Percentiles rank a stretch among this genome's conserved stretches.
Conservation (phyloP, 495 filamentous ascomycete genomes). For the Cercophora newfieldiana region DNA sequence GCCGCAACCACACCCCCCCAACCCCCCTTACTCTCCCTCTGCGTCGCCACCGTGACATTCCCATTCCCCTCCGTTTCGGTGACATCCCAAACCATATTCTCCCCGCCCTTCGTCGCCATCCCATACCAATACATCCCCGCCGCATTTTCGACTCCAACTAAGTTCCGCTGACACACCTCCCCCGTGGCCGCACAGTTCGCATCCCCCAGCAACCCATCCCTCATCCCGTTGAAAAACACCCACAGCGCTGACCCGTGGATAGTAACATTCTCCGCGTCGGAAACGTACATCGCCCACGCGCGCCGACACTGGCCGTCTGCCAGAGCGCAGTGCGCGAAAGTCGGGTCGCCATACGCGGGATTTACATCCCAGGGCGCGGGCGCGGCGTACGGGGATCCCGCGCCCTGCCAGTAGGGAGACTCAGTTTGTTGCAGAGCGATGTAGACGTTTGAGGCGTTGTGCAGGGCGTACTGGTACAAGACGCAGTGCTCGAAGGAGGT, state of each 20-base stretch:
- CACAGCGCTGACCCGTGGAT: slow-evolving; percentile 54
- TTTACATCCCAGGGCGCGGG: slow-evolving; percentile 25
- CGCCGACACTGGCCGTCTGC: slow-evolving; percentile 42
- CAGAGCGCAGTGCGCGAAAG: slow-evolving; percentile 23
- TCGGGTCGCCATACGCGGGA: slow-evolving; percentile 19
- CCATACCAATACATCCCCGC: slow-evolving; percentile 42
- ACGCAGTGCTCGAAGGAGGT: slow-evolving; percentile 69
- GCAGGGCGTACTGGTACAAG: slow-evolving; percentile 72
- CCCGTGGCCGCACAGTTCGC: slow-evolving; percentile 21
- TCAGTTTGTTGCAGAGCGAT: slow-evolving; percentile 70
- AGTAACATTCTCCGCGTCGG: slow-evolving; percentile 38
- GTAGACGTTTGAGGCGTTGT: slow-evolving; percentile 62
- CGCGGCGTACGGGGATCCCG: slow-evolving; percentile 52
- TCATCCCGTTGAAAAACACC: slow-evolving; percentile 51
- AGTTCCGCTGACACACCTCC: slow-evolving; percentile 47
- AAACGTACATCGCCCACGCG: slow-evolving; percentile 41
- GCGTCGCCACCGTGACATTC: slow-evolving; percentile 31
- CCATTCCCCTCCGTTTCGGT: slow-evolving; percentile 19
- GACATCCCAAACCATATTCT: slow-evolving; percentile 42
- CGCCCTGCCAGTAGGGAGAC: slow-evolving; percentile 69
- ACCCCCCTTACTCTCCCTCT: slow-evolving; percentile 45
- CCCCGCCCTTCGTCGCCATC: slow-evolving; percentile 43
- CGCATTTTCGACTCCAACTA: slow-evolving; percentile 37
- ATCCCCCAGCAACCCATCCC: slow-evolving; percentile 23
- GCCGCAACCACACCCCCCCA: slow-evolving; percentile 46